Evolutionary conservation across 2,329 filamentous ascomycete genomes (phyloP), one percentile per base, ranked within the genome.

Genomic region (Calonectria pteridis): DNA sequence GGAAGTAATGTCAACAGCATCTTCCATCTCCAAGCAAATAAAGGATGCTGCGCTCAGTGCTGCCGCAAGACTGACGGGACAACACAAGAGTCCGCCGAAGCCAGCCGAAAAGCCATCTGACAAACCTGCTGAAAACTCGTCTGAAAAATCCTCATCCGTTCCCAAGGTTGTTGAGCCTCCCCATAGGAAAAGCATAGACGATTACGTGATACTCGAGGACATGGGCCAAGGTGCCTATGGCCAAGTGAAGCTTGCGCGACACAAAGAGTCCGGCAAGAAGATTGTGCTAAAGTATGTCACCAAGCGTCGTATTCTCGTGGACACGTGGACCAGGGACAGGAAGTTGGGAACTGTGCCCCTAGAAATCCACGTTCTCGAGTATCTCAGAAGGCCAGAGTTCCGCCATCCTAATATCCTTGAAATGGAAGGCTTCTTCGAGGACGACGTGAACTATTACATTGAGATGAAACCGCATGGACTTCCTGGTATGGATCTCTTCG

Each of bases 151-250:
- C 16, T 73, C 55, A 11, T 20, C 85, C 6, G 81, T 79, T 1
- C 78, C 86, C 76, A 74, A 87, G 78, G 82, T 81, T 11, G 78
- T 81, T 18, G 83, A 86, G 62, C 80, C 86, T 16, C 75, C 83
- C 31, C 82, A 87, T 77, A 98, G 97, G 86, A 97, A 97, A 84
- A 93, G 91, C 0, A 98, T 99, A 76, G 89, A 93, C 67, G 95
- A 98, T 82, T 99, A 98, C 83, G 89, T 93, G 51, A 96, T 99
- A 73, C 88, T 99, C 16, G 97, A 99, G 85, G 97, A 99, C 74
- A 98, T 99, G 96, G 97, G 97, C 6, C 95, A 98, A 85, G 97
- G 97, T 50, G 97, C 97, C 1, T 99, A 99, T 82, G 97, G 97
- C 2, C 96, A 99, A 85, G 97, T 99, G 72, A 99, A 99, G 84